A percentile compares a stretch with the other conserved stretches of the same genome.
These are phyloP conservation scores for Cladosporium sp. DNA, from an alignment of 2,329 filamentous ascomycete species.

Conservation along the genomic window DNA sequence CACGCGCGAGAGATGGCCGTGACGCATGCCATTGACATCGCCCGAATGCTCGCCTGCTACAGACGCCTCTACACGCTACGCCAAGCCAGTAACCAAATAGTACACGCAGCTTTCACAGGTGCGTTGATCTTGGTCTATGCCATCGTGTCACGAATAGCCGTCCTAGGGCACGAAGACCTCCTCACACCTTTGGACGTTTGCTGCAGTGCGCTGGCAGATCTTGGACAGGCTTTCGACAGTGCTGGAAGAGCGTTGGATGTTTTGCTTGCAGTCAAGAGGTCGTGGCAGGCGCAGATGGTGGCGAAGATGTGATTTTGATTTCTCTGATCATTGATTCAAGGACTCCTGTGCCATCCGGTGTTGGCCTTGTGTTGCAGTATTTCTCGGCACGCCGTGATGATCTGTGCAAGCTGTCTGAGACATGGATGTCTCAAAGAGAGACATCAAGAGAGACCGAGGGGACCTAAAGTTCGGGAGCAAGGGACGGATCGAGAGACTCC, in stretches of 20 bases:
- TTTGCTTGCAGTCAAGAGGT: neutral
- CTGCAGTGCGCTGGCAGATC: neutral
- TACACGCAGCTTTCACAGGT: neutral
- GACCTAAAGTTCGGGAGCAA: no score
- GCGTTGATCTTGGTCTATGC: neutral
- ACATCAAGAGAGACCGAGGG: no score
- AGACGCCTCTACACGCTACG: neutral
- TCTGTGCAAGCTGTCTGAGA: conserved; percentile 1
- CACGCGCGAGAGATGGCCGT: neutral
- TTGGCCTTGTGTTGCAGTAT: no score
- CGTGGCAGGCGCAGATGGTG: neutral
- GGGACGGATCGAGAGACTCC: no score
- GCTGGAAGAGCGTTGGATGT: neutral
- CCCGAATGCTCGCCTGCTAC: neutral
- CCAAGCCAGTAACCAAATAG: neutral
- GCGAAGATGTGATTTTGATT: neutral
- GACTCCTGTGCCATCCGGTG: no score
- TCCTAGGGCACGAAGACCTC: neutral
- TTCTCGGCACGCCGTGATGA: neutral
- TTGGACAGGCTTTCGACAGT: neutral
- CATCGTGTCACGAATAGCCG: neutral
- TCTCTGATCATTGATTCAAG: no score
- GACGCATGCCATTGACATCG: neutral
- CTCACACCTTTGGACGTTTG: neutral
- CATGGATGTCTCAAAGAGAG: conserved; percentile 2